phyloP scores from a whole-genome alignment of 1,139 yeast genomes.

The Pneumocystis jirovecii region DNA sequence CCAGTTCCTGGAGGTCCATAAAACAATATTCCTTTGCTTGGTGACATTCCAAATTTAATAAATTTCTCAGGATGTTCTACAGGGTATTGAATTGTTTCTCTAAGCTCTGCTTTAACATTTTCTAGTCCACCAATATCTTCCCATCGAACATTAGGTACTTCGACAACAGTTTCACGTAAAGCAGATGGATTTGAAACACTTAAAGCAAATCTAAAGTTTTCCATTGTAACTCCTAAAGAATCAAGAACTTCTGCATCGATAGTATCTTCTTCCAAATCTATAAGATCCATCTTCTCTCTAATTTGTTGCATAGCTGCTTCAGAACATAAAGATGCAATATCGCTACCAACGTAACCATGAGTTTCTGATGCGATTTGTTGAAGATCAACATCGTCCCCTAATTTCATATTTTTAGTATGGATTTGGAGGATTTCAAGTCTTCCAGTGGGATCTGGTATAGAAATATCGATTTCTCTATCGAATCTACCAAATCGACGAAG shows the following conservation, averaged over 20 bases:
- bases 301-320: slow-evolving; percentile 99
- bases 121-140: slow-evolving; percentile 95
- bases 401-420: slow-evolving; percentile 94
- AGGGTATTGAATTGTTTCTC: slow-evolving; percentile 97
- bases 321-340: slow-evolving; percentile 82
- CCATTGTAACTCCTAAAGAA: slow-evolving; percentile 96
- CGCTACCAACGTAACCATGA: slow-evolving; percentile 98
- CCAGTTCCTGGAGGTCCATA: slow-evolving; percentile 99
- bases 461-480: slow-evolving; percentile 97
- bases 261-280: slow-evolving; percentile 93
- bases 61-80: slow-evolving; percentile 97
- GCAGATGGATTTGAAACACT: slow-evolving; percentile 99
- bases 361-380: slow-evolving; percentile 85
- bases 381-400: slow-evolving; percentile 85
- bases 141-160: slow-evolving; percentile 97
- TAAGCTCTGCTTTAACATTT: slow-evolving; percentile 85
- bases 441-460: slow-evolving; percentile 98
- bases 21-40: slow-evolving; percentile 94
- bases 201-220: slow-evolving; percentile 91
- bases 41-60: slow-evolving; percentile 92
- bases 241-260: slow-evolving; percentile 95
- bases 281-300: slow-evolving; percentile 97
- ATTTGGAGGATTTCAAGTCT: slow-evolving; percentile 89
- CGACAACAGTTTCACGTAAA: slow-evolving; percentile 96
- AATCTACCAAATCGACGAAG: slow-evolving; percentile 97